Evolutionary conservation across 2,329 filamentous ascomycete genomes (phyloP), one percentile per base, ranked within the genome.

Genomic region (Microdochium nivale): DNA sequence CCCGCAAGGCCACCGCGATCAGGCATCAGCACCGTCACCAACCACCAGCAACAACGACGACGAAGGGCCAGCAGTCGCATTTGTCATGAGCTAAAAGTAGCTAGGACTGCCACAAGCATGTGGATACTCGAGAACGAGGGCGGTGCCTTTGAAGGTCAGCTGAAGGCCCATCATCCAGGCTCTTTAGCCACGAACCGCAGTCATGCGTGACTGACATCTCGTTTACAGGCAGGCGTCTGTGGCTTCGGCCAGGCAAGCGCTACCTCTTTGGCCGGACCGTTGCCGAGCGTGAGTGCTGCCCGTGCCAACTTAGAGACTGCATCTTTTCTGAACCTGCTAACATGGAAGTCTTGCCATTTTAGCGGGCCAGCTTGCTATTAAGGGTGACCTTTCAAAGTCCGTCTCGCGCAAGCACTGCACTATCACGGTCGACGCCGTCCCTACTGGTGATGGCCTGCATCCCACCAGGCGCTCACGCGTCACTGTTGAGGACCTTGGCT

Each of bases 351-450:
- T 59, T 46, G 32, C 37, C 46, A 49, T 21, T 21, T 5, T 58
- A 88, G 85, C 80, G 51, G 81, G 81, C 2, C 81, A 79, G 60
- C 71, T 88, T 58, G 83, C 80, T 24, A 87, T 96, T 58, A 60
- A 59, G 48, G 65, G 65, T 2, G 56, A 59, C 5, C 80, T 85
- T 5, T 80, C 94, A 62, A 88, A 87, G 62, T 87, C 86, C 1
- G 88, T 99, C 48, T 99, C 94, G 30, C 80, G 92, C 52, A 89
- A 94, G 62, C 94, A 99, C 68, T 72, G 96, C 57, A 84, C 84
- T 30, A 84, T 99, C 49, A 78, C 83, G 43, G 82, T 97, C 7
- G 81, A 78, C 47, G 60, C 70, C 0, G 85, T 92, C 35, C 70
- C 74, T 40, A 71, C 83, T 14, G 85, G 82, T 48, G 82, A 88